Conservation (phyloP, 306 rosid species). For the Vigna reflexopilosa region DNA sequence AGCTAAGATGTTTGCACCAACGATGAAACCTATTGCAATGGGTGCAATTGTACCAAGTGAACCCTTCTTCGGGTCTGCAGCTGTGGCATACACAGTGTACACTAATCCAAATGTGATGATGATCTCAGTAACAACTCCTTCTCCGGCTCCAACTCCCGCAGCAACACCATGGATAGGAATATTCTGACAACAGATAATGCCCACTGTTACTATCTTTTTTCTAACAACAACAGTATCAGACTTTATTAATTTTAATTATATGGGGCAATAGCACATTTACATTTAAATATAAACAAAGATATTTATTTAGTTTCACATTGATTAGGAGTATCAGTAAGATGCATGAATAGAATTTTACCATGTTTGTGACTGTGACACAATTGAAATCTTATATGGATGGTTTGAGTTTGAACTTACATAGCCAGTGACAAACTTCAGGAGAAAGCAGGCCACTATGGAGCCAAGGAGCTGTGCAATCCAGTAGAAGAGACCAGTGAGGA, state of each 20-base stretch:
- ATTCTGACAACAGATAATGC: slow-evolving; percentile 46
- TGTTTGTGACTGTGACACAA: no score
- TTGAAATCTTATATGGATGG: no score
- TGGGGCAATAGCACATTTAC: no score
- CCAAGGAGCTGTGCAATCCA: slow-evolving; percentile 85
- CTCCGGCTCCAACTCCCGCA: slow-evolving; percentile 70
- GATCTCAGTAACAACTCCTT: slow-evolving; percentile 82
- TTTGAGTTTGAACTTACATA: slow-evolving; percentile 52
- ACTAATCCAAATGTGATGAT: slow-evolving; percentile 82
- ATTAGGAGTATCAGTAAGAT: neutral
- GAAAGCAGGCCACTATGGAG: slow-evolving; percentile 80
- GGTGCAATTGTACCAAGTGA: slow-evolving; percentile 85
- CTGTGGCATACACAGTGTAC: slow-evolving; percentile 90
- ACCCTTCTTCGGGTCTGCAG: slow-evolving; percentile 93
- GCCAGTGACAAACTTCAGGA: slow-evolving; percentile 83
- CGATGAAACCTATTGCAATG: slow-evolving; percentile 88
- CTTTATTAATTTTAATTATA: no score
- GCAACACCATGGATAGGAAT: slow-evolving; percentile 70
- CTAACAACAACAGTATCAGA: no score
- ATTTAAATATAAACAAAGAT: no score
- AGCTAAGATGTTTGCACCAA: slow-evolving; percentile 90
- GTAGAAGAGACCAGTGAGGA: slow-evolving; percentile 84
- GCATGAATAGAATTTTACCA: slow-evolving; percentile 9
- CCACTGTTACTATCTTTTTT: neutral
- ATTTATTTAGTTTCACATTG: no score